Conservation (phyloP, 2,329 filamentous ascomycete genomes). For the Neofusicoccum parvum region DNA sequence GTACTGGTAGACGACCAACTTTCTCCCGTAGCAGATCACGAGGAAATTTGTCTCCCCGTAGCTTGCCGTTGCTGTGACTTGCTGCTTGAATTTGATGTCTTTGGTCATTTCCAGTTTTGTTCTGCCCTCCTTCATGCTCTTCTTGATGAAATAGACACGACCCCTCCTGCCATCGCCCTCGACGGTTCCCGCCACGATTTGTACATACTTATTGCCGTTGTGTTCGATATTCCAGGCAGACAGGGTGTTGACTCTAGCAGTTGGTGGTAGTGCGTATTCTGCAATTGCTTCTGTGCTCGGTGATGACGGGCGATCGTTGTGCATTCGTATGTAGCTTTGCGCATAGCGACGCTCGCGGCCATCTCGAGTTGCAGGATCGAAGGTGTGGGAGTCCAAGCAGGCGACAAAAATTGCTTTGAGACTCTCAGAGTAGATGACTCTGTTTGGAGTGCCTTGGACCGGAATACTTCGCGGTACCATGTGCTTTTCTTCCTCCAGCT, state of each 20-base stretch:
- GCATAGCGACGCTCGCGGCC: conserved; percentile 1
- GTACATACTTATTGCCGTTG: conserved; percentile 59
- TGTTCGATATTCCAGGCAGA: conserved; percentile 65
- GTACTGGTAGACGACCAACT: conserved; percentile 34
- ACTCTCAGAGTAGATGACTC: conserved; percentile 44
- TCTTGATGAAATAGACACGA: conserved; percentile 46
- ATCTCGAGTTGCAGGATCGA: neutral
- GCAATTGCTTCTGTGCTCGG: conserved; percentile 32
- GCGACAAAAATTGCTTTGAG: conserved; percentile 15
- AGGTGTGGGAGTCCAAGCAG: conserved; percentile 1
- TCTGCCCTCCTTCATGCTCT: neutral
- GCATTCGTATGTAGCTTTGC: conserved; percentile 17
- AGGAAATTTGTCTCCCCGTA: conserved; percentile 28
- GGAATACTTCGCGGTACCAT: conserved; percentile 44
- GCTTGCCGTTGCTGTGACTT: conserved; percentile 36
- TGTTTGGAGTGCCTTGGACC: conserved; percentile 45
- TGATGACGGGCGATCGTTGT: neutral
- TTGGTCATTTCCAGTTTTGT: conserved; percentile 49
- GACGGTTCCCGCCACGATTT: conserved; percentile 61
- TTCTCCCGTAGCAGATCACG: conserved; percentile 32
- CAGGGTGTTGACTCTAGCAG: conserved; percentile 63
- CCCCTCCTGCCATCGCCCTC: conserved; percentile 43
- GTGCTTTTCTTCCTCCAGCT: conserved; percentile 46
- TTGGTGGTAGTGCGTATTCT: conserved; percentile 58
- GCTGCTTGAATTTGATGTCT: conserved; percentile 32